A percentile compares a stretch with the other conserved stretches of the same genome.
Conservation (phyloP, 805 yeast species). For the Blastobotrys chiropterorum region DNA sequence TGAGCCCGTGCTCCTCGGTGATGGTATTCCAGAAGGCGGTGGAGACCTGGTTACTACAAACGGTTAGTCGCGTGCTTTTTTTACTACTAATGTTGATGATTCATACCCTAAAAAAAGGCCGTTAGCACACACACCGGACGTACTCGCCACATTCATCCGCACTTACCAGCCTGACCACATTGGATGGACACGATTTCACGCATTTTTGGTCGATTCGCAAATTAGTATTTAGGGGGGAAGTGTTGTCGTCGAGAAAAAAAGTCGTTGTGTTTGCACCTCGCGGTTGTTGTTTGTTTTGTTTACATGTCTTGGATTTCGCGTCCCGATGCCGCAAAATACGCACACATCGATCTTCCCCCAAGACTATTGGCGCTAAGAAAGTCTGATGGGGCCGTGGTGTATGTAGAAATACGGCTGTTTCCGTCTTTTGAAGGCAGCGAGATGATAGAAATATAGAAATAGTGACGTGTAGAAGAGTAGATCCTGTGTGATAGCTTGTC, state of each 20-base stretch:
- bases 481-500: too few relatives aligned
- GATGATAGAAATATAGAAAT: too few relatives aligned
- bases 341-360: too few relatives aligned
- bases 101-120: slow-evolving; percentile 2
- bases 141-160: neutral
- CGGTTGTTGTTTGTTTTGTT: neutral
- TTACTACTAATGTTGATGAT: neutral
- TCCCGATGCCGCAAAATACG: neutral
- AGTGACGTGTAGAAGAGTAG: too few relatives aligned
- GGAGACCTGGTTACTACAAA: slow-evolving; percentile 33
- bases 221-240: neutral
- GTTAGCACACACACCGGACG: neutral
- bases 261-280: neutral
- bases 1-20: slow-evolving; percentile 33
- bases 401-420: too few relatives aligned
- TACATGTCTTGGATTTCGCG: neutral
- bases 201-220: slow-evolving; percentile 21
- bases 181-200: slow-evolving; percentile 41
- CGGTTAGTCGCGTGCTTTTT: neutral
- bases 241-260: neutral
- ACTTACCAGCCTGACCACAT: slow-evolving; percentile 40
- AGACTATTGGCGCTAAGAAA: too few relatives aligned
- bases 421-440: too few relatives aligned
- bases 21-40: slow-evolving; percentile 36
- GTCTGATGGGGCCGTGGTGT: too few relatives aligned